A percentile compares a stretch with the other conserved stretches of the same genome.
These are phyloP conservation scores for Endogone sp. DNA, from an alignment of 192 early-diverging fungal species.

Conservation along the genomic window DNA sequence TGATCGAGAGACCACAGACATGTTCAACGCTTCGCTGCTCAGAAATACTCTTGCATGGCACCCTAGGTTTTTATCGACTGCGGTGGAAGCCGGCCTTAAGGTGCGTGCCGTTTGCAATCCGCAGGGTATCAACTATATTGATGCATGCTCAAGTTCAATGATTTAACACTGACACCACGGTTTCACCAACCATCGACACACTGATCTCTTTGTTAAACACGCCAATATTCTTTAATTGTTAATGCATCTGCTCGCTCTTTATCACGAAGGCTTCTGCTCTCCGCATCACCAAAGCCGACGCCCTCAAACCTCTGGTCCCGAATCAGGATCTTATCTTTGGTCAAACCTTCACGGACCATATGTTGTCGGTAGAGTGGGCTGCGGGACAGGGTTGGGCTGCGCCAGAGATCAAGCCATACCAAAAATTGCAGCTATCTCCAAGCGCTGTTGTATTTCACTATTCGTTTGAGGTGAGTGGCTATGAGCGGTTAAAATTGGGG, in stretches of 20 bases:
- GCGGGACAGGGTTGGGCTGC: conserved; percentile 67
- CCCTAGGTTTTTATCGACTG: background rate
- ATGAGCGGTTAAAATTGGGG: conserved; percentile 1
- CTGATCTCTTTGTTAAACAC: too few relatives aligned
- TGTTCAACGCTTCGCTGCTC: background rate
- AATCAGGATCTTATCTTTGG: conserved; percentile 81
- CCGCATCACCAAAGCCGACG: conserved; percentile 10
- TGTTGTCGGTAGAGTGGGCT: conserved; percentile 85
- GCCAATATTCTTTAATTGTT: background rate
- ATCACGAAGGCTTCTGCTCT: conserved; percentile 15
- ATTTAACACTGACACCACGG: background rate
- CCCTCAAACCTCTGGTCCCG: conserved; percentile 52
- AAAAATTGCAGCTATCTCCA: conserved; percentile 77
- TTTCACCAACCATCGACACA: too few relatives aligned
- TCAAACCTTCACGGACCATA: conserved; percentile 91
- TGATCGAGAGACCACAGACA: background rate
- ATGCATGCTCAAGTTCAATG: too few relatives aligned
- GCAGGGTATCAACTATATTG: too few relatives aligned
- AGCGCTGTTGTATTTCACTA: conserved; percentile 93
- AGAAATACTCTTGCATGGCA: background rate
- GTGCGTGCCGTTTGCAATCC: background rate
- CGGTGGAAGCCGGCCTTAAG: background rate
- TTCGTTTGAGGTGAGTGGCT: conserved; percentile 56
- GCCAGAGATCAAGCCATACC: conserved; percentile 87
- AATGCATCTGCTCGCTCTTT: background rate